Evolutionary conservation across 768 basidiomycete species (phyloP), one percentile per base, ranked within the genome.

Genomic region (Gloeophyllum trabeum): DNA sequence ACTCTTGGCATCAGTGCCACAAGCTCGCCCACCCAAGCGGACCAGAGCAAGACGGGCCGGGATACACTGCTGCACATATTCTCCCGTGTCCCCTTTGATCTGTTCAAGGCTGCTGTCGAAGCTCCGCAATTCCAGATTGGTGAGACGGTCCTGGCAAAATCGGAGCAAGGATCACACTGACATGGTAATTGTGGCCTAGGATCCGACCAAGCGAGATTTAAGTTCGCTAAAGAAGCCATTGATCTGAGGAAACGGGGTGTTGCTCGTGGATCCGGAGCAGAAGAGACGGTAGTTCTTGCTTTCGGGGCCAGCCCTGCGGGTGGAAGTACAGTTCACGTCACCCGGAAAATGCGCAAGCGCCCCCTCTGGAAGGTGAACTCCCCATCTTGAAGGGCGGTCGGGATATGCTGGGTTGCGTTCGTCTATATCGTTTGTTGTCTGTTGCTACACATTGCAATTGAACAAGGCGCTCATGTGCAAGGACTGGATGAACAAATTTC

Each of bases 261-360:
- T 55, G 73, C 76, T 36, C 76, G 79, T 47, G 80, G 76, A 41
- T 64, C 71, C 47, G 78, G 81, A 43, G 78, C 76, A 46, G 85
- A 87, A 60, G 89, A 92, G 63, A 87, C 85, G n/a, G 89, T 93
- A 34, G 89, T 94, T 41, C 69, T 93, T 51, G 88, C 87, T 26
- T 90, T 92, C 62, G 85, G 85, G 44, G 82, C 78, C 47, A 70
- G 67, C 51, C 79, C 69, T 49, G 69, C 67, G 60, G 79, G 69
- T 40, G 76, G 72, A 44, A 88, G 79, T 53, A 76, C 82, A 42
- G 87, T 93, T 51, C 86, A 90, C 59, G 71, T 94, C 56, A 90
- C 89, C 36, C 76, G 88, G 50, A 91, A 92, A 64, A 66, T 81
- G 67, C 82, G 81, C 62, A 84, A 81, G 20, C 36, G 36, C 7